Base-by-base conservation (phyloP, 768 basidiomycete genomes). In the Trametopsis cervina region DNA sequence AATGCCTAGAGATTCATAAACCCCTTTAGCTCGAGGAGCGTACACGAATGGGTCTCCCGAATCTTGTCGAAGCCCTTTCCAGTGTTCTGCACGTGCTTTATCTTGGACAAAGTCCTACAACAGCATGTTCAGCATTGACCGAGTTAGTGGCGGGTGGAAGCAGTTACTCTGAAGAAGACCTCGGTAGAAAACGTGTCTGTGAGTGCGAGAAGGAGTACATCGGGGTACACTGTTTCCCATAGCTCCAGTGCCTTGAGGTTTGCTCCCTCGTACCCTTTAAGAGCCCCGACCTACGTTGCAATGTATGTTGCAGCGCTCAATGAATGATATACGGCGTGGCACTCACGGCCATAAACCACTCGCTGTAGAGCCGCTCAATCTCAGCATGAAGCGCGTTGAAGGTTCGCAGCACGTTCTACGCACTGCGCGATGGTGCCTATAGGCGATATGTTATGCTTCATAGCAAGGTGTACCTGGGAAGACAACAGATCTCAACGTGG, bases 131-230 rank as follows among this genome's bases (percentile, higher is more conserved):
- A 6, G 21, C 20, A 26, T 24, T 9, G 29, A 41, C 43, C 25
- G 11, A 44, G 20, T 44, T 15, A 20, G 4, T 22, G n/a, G 11
- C n/a, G 37, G 40, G 38, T 4, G 12, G 4, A 18, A 4, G 23
- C 21, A 27, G 57, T 21, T 60, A 78, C 92, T 68, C 79, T 75
- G 71, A 91, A 93, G 68, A 97, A 98, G 0, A 78, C 81, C 25
- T 77, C 67, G 1, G 88, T 89, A 4, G 93, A 88, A 66, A 96
- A 98, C 0, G 96, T 99, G 66, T 99, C 96, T 12, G 96, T 96
- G 26, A 97, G 70, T 17, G 93, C 91, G 49, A 90, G 77, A 46
- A 85, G 75, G 23, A 80, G 67, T 18, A 58, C 51, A 60, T 78
- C 63, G 4, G 69, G 66, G 57, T 87, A 84, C 36, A 85, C 81